phyloP scores from a whole-genome alignment of 495 filamentous ascomycete genomes.

The Lasiosphaeria ovina region DNA sequence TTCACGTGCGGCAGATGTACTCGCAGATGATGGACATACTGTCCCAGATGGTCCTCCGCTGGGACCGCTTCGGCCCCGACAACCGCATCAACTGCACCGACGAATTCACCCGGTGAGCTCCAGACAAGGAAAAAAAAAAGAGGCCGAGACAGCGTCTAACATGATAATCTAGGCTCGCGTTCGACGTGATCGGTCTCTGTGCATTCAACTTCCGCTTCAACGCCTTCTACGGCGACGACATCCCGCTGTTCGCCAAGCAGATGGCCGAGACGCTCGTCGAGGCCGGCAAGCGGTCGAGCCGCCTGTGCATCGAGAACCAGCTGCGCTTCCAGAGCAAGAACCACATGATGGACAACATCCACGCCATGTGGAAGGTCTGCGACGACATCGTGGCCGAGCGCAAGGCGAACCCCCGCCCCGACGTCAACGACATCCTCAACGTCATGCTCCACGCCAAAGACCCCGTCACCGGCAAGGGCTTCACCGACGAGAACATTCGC shows the following conservation, averaged over 20 bases:
- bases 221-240: conserved; percentile 57
- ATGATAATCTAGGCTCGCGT: conserved; percentile 6
- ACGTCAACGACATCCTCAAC: conserved; percentile 63
- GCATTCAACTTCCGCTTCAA: conserved; percentile 65
- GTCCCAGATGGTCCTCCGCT: conserved; percentile 66
- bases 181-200: conserved; percentile 58
- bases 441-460: conserved; percentile 59
- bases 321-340: conserved; percentile 46
- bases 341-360: conserved; percentile 52
- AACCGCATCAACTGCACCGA: conserved; percentile 57
- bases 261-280: conserved; percentile 53
- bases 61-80: conserved; percentile 61
- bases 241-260: conserved; percentile 57
- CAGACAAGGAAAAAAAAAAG: not conserved
- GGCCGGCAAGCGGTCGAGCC: conserved; percentile 42
- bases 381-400: conserved; percentile 54
- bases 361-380: conserved; percentile 49
- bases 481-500: conserved; percentile 54
- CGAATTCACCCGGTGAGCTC: conserved; percentile 61
- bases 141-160: not conserved
- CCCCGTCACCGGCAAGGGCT: conserved; percentile 54
- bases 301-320: conserved; percentile 45
- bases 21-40: conserved; percentile 73
- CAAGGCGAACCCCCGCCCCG: conserved; percentile 45
- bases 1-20: conserved; percentile 68